These are phyloP conservation scores for Acer saccharum DNA, from an alignment of 345 rosid species.

Conservation along the genomic window DNA sequence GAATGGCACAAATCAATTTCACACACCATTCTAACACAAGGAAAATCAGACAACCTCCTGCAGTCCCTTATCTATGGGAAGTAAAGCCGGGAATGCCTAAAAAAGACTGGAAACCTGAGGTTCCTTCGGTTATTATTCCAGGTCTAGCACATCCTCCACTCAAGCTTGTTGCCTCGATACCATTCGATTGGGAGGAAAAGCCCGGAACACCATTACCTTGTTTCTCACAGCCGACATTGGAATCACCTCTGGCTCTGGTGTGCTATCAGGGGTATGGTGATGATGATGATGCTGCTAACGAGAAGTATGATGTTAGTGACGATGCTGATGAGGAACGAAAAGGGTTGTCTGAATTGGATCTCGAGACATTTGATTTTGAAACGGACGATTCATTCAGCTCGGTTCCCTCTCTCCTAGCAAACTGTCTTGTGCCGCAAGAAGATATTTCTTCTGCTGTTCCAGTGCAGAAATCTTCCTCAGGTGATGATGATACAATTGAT, in stretches of 20 bases:
- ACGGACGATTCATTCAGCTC: constrained; percentile 61
- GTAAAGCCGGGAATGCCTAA: constrained; percentile 74
- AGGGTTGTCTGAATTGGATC: constrained; percentile 26
- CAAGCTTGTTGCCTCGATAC: constrained; percentile 68
- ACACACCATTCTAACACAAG: constrained; percentile 32
- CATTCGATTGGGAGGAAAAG: constrained; percentile 81
- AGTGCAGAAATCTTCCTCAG: constrained; percentile 26
- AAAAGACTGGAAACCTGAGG: constrained; percentile 64
- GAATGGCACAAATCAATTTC: constrained; percentile 37
- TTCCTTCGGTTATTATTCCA: constrained; percentile 32
- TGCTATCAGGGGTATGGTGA: constrained; percentile 20
- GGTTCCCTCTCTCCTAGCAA: constrained; percentile 50
- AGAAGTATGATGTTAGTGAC: no score
- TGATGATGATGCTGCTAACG: neutral
- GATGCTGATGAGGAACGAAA: constrained; percentile 15
- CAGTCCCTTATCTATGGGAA: constrained; percentile 90
- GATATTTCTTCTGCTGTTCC: constrained; percentile 47
- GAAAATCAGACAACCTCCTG: constrained; percentile 59
- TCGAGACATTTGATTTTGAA: constrained; percentile 42
- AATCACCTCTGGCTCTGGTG: constrained; percentile 34
- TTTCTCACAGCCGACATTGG: constrained; percentile 27
- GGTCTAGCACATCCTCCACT: constrained; percentile 45
- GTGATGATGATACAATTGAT: constrained; percentile 28
- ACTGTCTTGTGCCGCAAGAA: constrained; percentile 37
- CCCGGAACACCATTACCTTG: constrained; percentile 62